Base-by-base conservation (phyloP, 2,329 filamentous ascomycete species). In the Ophiostoma ulmi region DNA sequence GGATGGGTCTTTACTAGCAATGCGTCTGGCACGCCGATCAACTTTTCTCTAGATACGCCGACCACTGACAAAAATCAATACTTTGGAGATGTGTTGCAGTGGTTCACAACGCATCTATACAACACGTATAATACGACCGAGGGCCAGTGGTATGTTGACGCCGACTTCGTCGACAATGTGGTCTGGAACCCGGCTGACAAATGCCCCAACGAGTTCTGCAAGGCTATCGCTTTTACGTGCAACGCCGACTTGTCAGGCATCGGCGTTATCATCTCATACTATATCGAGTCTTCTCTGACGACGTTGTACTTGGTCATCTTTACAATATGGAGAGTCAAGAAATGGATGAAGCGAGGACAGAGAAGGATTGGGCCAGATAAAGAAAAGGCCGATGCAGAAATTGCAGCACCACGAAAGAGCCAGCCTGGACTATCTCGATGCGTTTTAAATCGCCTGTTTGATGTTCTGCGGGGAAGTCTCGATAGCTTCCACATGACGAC, bases 211-310 rank as follows among this genome's bases (percentile, higher is more conserved):
- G 72, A 72, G 14, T 74, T 72, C 35, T 76, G 75, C 70, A 73
- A 72, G 67, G 75, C 75, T 13, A 48, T 75, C 7, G 73, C 72
- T 0, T 74, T 72, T 20, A 73, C 72, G 6, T 73, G 72, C 38
- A 75, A 76, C 55, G 68, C 72, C 20, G 75, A 76, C 65, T n/a
- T 76, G 44, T 67, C 73, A 1, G 75, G 74, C 17, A 74, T 75
- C 20, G 75, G 74, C 13, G 72, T 76, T 38, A 61, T 69, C 22
- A 13, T 71, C 5, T 69, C 44, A 0, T 75, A 75, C 64, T 75
- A 72, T 63, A 70, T 74, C n/a, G 74, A 75, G 66, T 72, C 74
- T 13, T 35, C 69, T 20, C 55, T 73, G 8, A 68, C 52, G n/a
- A 58, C 52, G 6, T 11, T 58, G n/a, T 58, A 58, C n/a, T 8